phyloP scores from a whole-genome alignment of 2,329 filamentous ascomycete species.

The Ascochyta clinopodiicola region DNA sequence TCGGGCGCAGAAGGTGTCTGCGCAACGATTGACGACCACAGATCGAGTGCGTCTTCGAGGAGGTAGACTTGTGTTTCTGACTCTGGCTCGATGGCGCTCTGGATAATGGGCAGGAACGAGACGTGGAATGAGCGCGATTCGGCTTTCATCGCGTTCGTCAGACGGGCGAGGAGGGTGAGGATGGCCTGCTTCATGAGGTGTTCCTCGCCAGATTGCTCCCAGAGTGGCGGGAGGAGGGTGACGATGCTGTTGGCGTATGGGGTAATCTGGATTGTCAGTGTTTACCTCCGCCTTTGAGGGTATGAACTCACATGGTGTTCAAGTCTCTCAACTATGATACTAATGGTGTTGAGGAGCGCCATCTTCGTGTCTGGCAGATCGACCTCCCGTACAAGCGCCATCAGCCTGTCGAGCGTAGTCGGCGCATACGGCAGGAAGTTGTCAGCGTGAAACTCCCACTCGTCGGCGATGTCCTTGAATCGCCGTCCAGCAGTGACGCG shows the following conservation, averaged over 20 bases:
- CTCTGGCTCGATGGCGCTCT: constrained; percentile 76
- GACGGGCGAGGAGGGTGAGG: constrained; percentile 79
- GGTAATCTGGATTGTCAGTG: constrained; percentile 54
- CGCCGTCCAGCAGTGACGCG: constrained; percentile 88
- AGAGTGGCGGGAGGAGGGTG: constrained; percentile 77
- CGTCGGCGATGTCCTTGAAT: constrained; percentile 79
- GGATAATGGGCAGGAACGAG: constrained; percentile 81
- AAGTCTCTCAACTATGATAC: constrained; percentile 79
- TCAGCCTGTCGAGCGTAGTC: constrained; percentile 73
- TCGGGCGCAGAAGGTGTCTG: constrained; percentile 58
- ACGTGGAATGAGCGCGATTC: constrained; percentile 79
- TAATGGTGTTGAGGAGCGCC: constrained; percentile 84
- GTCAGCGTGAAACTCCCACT: constrained; percentile 79
- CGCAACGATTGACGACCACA: constrained; percentile 82
- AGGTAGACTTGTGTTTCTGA: constrained; percentile 73
- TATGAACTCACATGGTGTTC: constrained; percentile 67
- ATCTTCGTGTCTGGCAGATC: constrained; percentile 88
- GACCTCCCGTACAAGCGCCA: constrained; percentile 79
- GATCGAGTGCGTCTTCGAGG: constrained; percentile 87
- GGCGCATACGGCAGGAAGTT: constrained; percentile 79
- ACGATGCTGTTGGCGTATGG: constrained; percentile 82
- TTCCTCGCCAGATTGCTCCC: constrained; percentile 84
- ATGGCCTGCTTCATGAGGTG: constrained; percentile 95
- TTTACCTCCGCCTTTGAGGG: accelerated
- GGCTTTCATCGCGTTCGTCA: constrained; percentile 84